A percentile compares a stretch with the other conserved stretches of the same genome.
phyloP scores from a whole-genome alignment of 495 filamentous ascomycete genomes.

The Penicillium simplicissimum region DNA sequence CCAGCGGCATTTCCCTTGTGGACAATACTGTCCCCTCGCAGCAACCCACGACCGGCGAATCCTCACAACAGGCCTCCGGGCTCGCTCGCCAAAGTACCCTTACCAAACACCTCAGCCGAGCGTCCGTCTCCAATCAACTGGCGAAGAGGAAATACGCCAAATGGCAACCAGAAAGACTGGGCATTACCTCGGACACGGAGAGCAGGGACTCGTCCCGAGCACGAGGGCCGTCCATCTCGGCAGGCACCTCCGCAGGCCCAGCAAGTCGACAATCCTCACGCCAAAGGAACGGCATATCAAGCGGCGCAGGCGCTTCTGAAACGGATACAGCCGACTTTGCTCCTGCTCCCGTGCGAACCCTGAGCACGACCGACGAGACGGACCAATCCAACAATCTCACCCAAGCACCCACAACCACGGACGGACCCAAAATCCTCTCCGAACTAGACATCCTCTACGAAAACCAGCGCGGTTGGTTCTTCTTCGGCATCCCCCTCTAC shows the following conservation, averaged over 20 bases:
- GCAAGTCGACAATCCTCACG: conserved; percentile 15
- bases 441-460: conserved; percentile 93
- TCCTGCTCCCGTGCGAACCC: conserved; percentile 17
- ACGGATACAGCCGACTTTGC: conserved; percentile 22
- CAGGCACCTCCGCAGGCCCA: conserved; percentile 22
- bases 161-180: conserved; percentile 56
- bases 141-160: conserved; percentile 61
- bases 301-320: conserved; percentile 8
- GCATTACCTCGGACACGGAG: conserved; percentile 29
- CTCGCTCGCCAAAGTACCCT: conserved; percentile 23
- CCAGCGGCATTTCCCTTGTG: conserved; percentile 35
- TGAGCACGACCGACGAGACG: conserved; percentile 27
- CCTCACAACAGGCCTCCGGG: conserved; percentile 23
- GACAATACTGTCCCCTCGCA: conserved; percentile 43
- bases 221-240: conserved; percentile 21
- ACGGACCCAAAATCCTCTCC: conserved; percentile 13
- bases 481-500: conserved; percentile 88
- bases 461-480: conserved; percentile 82
- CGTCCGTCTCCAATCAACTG: conserved; percentile 49
- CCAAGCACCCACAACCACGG: conserved; percentile 13
- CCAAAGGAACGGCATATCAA: conserved; percentile 8
- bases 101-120: conserved; percentile 36
- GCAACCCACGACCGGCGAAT: conserved; percentile 24
- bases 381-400: conserved; percentile 20
- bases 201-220: conserved; percentile 29